Conservation (phyloP, 2,329 filamentous ascomycete species). For the Aureobasidium sp. region DNA sequence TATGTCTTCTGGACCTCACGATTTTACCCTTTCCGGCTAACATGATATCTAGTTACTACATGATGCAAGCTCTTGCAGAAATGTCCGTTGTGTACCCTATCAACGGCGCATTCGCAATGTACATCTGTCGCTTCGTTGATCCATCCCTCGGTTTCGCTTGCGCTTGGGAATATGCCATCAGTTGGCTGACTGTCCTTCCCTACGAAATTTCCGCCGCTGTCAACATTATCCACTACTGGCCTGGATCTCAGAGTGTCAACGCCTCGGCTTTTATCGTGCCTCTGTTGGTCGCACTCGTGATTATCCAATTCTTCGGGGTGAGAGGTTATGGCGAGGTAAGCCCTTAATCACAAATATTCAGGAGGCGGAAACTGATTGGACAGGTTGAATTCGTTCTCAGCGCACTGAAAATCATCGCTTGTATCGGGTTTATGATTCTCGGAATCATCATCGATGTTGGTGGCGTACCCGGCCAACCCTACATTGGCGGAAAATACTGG, state of each 20-base stretch:
- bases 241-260: conserved; percentile 1
- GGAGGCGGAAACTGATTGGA: neutral
- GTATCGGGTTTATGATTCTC: conserved; percentile 58
- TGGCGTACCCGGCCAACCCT: conserved; percentile 48
- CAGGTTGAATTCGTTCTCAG: conserved; percentile 30
- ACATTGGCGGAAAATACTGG: conserved; percentile 53
- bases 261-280: conserved; percentile 28
- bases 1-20: conserved; percentile 19
- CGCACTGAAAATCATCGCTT: conserved; percentile 35
- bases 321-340: conserved; percentile 35
- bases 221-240: conserved; percentile 20
- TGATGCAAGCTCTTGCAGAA: conserved; percentile 32
- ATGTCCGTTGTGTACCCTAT: conserved; percentile 33
- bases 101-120: conserved; percentile 32
- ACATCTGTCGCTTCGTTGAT: conserved; percentile 39
- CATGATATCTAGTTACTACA: conserved; percentile 17
- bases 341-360: neutral
- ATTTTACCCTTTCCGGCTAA: conserved; percentile 25
- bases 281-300: conserved; percentile 27
- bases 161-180: conserved; percentile 28
- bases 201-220: conserved; percentile 28
- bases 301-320: conserved; percentile 30
- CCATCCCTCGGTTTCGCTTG: conserved; percentile 30
- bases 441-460: conserved; percentile 54
- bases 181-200: conserved; percentile 27